Conservation (phyloP, 2,329 filamentous ascomycete species). For the Nannizziopsis barbatae region DNA sequence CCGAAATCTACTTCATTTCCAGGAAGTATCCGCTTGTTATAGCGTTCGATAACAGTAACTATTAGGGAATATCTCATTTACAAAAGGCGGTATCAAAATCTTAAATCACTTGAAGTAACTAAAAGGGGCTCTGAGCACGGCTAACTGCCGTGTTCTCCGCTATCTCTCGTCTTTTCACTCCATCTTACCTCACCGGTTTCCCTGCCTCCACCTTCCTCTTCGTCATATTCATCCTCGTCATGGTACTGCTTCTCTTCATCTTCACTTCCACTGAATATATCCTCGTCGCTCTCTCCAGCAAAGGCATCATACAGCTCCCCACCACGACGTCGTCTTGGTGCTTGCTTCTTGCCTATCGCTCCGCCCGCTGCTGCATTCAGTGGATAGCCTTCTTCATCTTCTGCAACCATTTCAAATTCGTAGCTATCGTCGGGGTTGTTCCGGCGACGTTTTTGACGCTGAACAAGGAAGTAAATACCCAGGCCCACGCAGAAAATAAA, state of each 20-base stretch:
- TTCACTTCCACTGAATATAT: conserved; percentile 42
- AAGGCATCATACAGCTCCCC: conserved; percentile 97
- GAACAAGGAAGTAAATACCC: conserved; percentile 68
- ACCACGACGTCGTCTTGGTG: conserved; percentile 48
- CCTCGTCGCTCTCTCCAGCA: conserved; percentile 79
- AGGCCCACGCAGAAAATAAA: conserved; percentile 70
- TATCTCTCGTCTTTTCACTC: conserved; percentile 11
- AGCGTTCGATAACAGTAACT: no score
- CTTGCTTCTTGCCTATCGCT: conserved; percentile 38
- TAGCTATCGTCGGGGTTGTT: conserved; percentile 72
- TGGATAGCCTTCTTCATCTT: conserved; percentile 55
- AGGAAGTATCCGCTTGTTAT: no score
- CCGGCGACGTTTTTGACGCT: conserved; percentile 62
- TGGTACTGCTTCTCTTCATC: conserved; percentile 37
- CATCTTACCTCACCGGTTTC: conserved; percentile 1
- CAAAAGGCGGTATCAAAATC: no score
- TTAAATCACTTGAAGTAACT: no score
- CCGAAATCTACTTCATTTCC: no score
- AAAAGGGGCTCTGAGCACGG: no score
- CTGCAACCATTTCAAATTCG: conserved; percentile 86
- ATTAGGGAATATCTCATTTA: no score
- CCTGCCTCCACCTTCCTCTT: not conserved
- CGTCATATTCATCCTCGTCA: conserved; percentile 24
- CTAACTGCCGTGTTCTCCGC: conserved; percentile 12
- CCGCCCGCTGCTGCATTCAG: conserved; percentile 30